phyloP scores from a whole-genome alignment of 2,329 filamentous ascomycete genomes.

The Colletotrichum kahawae region DNA sequence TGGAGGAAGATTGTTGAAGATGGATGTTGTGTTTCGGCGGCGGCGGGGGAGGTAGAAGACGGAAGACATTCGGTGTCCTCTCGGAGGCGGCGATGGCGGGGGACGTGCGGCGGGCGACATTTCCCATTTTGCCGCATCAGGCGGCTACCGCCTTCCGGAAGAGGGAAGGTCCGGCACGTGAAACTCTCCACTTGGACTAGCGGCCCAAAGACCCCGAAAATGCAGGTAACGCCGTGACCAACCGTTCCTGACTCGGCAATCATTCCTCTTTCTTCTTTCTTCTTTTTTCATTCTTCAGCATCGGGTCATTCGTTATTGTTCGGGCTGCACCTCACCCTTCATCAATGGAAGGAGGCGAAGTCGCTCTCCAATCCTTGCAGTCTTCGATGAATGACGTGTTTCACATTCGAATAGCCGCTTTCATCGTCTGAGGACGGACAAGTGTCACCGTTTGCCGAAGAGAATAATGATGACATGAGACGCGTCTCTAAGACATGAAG shows the following conservation, averaged over 20 bases:
- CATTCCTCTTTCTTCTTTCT: not conserved
- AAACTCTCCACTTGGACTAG: not conserved
- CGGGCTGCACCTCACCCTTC: not conserved
- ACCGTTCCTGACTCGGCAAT: not conserved
- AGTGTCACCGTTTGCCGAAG: not conserved
- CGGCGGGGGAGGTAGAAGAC: not conserved
- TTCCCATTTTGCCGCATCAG: conserved; percentile 2
- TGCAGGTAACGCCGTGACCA: not conserved
- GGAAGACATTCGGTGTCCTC: conserved; percentile 10
- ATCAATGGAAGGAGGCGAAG: not conserved
- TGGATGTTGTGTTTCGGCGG: not conserved
- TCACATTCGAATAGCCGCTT: not conserved
- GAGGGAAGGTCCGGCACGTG: not conserved
- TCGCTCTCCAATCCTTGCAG: not conserved
- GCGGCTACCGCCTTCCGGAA: not conserved
- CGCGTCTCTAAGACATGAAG: not conserved
- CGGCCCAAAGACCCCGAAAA: conserved; percentile 2
- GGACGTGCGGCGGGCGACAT: not conserved
- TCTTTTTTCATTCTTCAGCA: not conserved
- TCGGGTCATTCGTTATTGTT: not conserved
- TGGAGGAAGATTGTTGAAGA: not conserved
- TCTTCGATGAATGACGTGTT: not conserved
- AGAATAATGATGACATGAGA: not conserved
- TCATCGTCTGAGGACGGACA: not conserved
- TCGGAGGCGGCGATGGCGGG: conserved; percentile 17